phyloP scores from a whole-genome alignment of 768 basidiomycete species.

The Sarcomyxa edulis region DNA sequence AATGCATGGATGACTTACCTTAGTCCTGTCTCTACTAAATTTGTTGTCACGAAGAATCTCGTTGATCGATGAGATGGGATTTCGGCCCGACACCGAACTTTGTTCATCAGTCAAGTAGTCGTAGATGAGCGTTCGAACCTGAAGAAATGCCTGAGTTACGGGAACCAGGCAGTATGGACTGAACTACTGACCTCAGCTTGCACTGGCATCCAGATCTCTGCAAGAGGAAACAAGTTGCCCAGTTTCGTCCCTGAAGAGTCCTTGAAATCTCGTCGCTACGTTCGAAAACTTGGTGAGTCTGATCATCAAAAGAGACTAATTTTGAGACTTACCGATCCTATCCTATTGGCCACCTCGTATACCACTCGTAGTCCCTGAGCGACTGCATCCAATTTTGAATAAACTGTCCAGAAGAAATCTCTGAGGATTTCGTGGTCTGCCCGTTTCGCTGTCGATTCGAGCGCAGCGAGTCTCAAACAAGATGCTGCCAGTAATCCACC shows the following conservation, averaged over 20 bases:
- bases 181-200: conserved; percentile 84
- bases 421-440: conserved; percentile 80
- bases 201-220: conserved; percentile 85
- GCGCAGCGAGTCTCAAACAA: conserved; percentile 58
- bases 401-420: conserved; percentile 96
- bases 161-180: neutral
- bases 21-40: conserved; percentile 70
- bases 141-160: conserved; percentile 6
- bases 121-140: conserved; percentile 81
- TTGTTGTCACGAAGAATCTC: conserved; percentile 86
- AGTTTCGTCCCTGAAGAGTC: conserved; percentile 79
- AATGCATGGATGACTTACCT: conserved; percentile 38
- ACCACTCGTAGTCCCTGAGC: conserved; percentile 86
- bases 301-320: neutral
- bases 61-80: conserved; percentile 90
- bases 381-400: conserved; percentile 92
- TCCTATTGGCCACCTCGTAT: conserved; percentile 86
- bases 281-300: neutral
- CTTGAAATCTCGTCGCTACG: conserved; percentile 84
- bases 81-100: conserved; percentile 70
- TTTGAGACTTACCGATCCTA: conserved; percentile 73
- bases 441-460: conserved; percentile 69
- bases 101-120: conserved; percentile 93
- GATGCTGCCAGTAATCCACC: conserved; percentile 39
- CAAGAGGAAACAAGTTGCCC: conserved; percentile 72